Conservation (phyloP, 1,284 basidiomycete species). For the Tremellales sp. region DNA sequence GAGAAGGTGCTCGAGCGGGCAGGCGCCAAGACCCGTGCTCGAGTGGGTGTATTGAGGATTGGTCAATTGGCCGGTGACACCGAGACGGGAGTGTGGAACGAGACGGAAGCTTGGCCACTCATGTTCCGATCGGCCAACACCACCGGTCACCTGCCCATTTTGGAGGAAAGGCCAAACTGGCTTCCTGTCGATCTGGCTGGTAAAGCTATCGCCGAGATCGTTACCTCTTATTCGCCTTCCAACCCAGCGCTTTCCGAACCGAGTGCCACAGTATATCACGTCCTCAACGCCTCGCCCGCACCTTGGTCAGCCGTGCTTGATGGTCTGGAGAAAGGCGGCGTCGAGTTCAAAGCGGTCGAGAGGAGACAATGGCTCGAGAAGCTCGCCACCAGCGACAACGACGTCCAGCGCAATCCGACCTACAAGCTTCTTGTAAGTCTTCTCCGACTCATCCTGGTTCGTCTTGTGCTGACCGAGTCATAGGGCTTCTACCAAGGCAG, state of each 20-base stretch:
- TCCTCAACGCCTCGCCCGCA: slow-evolving; percentile 55
- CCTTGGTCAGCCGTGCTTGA: slow-evolving; percentile 59
- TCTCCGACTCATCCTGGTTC: neutral
- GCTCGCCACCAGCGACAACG: slow-evolving; percentile 49
- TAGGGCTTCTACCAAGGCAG: slow-evolving; percentile 30
- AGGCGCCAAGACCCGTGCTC: slow-evolving; percentile 34
- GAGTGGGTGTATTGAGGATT: slow-evolving; percentile 51
- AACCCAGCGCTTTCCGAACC: slow-evolving; percentile 21
- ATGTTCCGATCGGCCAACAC: slow-evolving; percentile 51
- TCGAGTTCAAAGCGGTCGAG: slow-evolving; percentile 70
- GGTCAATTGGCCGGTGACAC: slow-evolving; percentile 56
- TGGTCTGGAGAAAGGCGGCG: slow-evolving; percentile 60
- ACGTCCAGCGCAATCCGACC: slow-evolving; percentile 53
- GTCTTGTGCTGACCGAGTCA: neutral
- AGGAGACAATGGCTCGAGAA: slow-evolving; percentile 56
- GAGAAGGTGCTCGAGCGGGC: slow-evolving; percentile 57
- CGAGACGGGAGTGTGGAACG: slow-evolving; percentile 58
- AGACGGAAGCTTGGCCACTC: slow-evolving; percentile 55
- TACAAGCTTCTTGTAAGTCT: slow-evolving; percentile 51
- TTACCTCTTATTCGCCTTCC: slow-evolving; percentile 23
- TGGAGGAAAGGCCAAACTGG: slow-evolving; percentile 56
- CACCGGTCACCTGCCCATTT: slow-evolving; percentile 52
- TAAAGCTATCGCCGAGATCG: slow-evolving; percentile 54
- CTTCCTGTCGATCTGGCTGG: slow-evolving; percentile 60
- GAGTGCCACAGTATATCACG: slow-evolving; percentile 60